Percentiles rank a stretch among this genome's conserved stretches.
phyloP scores from a whole-genome alignment of 768 basidiomycete species.

The Mycena leptocephala region DNA sequence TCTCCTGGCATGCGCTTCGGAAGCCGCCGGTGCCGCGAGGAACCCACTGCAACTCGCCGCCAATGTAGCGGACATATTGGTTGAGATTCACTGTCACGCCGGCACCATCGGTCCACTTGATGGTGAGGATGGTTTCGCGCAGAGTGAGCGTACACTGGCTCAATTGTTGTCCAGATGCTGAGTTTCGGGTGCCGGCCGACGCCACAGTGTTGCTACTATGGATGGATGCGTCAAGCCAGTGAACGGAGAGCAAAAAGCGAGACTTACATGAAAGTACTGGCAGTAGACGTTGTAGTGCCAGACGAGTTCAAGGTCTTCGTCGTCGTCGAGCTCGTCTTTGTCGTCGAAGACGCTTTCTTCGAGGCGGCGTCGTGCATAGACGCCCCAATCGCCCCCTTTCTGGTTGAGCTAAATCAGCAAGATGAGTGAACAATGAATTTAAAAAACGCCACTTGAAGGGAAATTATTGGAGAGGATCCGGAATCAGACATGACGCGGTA shows the following conservation, averaged over 20 bases:
- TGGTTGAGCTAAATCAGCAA: not conserved
- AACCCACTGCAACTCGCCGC: constrained; percentile 1
- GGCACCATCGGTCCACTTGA: not conserved
- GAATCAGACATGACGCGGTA: not conserved
- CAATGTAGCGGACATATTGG: constrained; percentile 17
- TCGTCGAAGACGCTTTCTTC: not conserved
- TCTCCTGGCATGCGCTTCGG: not conserved
- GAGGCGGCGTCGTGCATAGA: not conserved
- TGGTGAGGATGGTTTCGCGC: constrained; percentile 10
- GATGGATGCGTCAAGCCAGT: not conserved
- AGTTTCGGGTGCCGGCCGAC: not conserved
- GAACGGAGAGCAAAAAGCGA: constrained; percentile 1
- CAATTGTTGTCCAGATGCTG: not conserved
- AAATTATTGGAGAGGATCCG: not conserved
- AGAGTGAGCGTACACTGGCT: constrained; percentile 12
- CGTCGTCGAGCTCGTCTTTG: not conserved
- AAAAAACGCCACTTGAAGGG: not conserved
- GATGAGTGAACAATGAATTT: not conserved
- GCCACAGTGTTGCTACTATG: not conserved
- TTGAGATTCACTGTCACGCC: constrained; percentile 9
- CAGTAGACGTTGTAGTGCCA: not conserved
- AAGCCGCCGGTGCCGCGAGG: constrained; percentile 11
- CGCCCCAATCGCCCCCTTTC: not conserved
- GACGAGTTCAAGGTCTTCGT: not conserved
- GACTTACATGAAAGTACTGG: not conserved